Percentiles rank a stretch among this genome's conserved stretches.
Conservation (phyloP, 805 yeast genomes). For the Saccharomyces jurei region DNA sequence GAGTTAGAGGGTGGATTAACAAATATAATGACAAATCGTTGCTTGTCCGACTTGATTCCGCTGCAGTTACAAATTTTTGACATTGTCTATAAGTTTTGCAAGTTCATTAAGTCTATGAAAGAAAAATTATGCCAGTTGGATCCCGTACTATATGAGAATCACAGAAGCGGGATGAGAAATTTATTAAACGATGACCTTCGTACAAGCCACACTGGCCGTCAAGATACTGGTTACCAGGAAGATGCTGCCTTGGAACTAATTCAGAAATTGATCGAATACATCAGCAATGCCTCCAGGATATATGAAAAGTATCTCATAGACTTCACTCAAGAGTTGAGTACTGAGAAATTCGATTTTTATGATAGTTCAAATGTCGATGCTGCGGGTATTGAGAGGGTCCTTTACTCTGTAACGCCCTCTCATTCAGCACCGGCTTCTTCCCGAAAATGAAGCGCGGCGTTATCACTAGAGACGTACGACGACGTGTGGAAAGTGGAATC, state of each 20-base stretch:
- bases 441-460: not conserved
- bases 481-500: conserved; percentile 1
- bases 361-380: conserved; percentile 2
- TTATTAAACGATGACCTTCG: not conserved
- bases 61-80: conserved; percentile 28
- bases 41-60: conserved; percentile 19
- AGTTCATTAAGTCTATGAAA: conserved; percentile 23
- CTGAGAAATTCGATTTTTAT: not conserved
- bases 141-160: conserved; percentile 9
- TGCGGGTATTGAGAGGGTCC: not conserved
- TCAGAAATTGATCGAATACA: conserved; percentile 10
- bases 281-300: conserved; percentile 7
- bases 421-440: not conserved
- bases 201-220: not conserved
- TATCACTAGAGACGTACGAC: not conserved
- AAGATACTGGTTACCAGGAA: conserved; percentile 6
- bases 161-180: not conserved
- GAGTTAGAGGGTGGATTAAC: conserved; percentile 21
- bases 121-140: conserved; percentile 15
- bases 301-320: conserved; percentile 12
- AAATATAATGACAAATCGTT: conserved; percentile 24
- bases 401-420: not conserved
- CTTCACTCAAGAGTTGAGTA: not conserved
- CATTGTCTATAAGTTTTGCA: conserved; percentile 26
- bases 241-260: conserved; percentile 10